Percentiles rank a stretch among this genome's conserved stretches.
Evolutionary conservation across 2,329 filamentous ascomycete genomes (phyloP).

Genomic region (Exophiala bonariae): DNA sequence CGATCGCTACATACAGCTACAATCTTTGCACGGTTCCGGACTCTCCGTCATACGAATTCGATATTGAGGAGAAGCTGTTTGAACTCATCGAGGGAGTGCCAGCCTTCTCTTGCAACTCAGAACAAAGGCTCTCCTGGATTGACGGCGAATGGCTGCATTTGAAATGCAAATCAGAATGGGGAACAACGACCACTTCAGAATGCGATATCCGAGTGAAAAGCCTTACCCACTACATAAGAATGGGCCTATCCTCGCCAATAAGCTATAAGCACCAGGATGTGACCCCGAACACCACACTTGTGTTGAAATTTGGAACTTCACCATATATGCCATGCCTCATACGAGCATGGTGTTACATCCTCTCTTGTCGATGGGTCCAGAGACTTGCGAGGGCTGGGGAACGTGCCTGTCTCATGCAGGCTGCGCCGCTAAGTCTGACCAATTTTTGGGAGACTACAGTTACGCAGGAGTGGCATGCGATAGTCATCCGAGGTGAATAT

Average conservation of each 20-base stretch:
- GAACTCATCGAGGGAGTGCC: constrained; percentile 7
- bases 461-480: constrained; percentile 2
- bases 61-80: constrained; percentile 2
- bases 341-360: constrained; percentile 27
- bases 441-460: constrained; percentile 9
- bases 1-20: constrained; percentile 5
- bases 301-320: neutral
- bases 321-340: constrained; percentile 7
- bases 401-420: constrained; percentile 15
- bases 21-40: constrained; percentile 2
- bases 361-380: constrained; percentile 28
- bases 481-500: constrained; percentile 2
- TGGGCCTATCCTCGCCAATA: constrained; percentile 6
- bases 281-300: constrained; percentile 1
- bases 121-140: constrained; percentile 5
- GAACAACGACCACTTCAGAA: constrained; percentile 1
- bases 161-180: constrained; percentile 10
- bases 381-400: constrained; percentile 22
- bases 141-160: constrained; percentile 7
- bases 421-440: neutral
- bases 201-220: constrained; percentile 3
- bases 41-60: neutral
- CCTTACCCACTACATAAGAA: constrained; percentile 4
- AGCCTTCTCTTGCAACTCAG: neutral
- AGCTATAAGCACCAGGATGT: neutral